Conservation (phyloP, 306 rosid species). For the Quercus dentata region DNA sequence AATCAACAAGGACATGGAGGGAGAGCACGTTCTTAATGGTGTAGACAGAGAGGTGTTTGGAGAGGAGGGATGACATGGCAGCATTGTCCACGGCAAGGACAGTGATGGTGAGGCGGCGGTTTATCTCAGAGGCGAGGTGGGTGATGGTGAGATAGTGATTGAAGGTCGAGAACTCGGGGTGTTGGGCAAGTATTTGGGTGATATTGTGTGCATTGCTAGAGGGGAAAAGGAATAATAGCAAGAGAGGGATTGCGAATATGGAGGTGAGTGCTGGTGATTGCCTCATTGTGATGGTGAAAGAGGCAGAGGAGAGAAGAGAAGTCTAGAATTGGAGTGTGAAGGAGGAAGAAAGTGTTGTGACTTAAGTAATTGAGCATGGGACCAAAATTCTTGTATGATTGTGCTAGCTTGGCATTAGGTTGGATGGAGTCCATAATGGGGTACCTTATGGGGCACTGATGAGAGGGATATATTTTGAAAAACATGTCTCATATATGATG, state of each 20-base stretch:
- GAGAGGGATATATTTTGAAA: background rate
- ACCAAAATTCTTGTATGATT: background rate
- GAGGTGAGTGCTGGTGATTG: background rate
- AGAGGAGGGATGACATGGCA: slow-evolving; percentile 69
- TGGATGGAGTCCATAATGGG: slow-evolving; percentile 16
- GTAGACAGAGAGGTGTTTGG: slow-evolving; percentile 53
- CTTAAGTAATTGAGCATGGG: background rate
- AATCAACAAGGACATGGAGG: slow-evolving; percentile 82
- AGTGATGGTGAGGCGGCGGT: slow-evolving; percentile 91
- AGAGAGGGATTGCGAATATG: slow-evolving; percentile 25
- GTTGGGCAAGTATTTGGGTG: slow-evolving; percentile 60
- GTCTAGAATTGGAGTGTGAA: background rate
- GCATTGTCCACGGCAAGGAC: slow-evolving; percentile 84
- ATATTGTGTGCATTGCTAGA: slow-evolving; percentile 58
- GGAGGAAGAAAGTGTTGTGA: slow-evolving; percentile 1
- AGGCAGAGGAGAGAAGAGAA: background rate
- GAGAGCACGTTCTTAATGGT: slow-evolving; percentile 81
- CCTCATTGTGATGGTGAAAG: slow-evolving; percentile 10
- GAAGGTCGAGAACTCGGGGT: slow-evolving; percentile 77
- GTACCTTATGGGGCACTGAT: background rate
- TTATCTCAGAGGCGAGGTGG: slow-evolving; percentile 85
- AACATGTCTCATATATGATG: background rate
- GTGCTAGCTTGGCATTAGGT: slow-evolving; percentile 32
- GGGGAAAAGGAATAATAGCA: slow-evolving; percentile 13
- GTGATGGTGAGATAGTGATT: slow-evolving; percentile 88